Evolutionary conservation across 2,329 filamentous ascomycete genomes (phyloP), one percentile per base, ranked within the genome.

Genomic region (Endoconidiophora polonica): DNA sequence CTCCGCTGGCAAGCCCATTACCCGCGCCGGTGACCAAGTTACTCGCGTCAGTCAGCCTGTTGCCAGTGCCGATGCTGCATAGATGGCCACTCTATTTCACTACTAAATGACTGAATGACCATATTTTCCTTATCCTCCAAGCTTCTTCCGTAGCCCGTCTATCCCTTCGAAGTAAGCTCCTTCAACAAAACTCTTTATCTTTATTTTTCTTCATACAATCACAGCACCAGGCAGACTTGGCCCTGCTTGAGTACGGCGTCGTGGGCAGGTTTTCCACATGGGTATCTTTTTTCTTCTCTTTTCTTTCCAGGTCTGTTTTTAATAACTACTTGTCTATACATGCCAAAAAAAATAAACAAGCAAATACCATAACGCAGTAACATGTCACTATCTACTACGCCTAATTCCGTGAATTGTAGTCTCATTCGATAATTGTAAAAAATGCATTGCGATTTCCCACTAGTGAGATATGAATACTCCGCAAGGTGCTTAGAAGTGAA

Each of bases 11-110:
- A 76, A 86, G 64, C 80, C 83, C 56, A 87, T 95, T 58, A 77
- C 93, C 60, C 82, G 88, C 56, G 87, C 88, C 56, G 87, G 87
- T 49, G 72, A 78, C 59, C 88, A 95, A 68, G 76, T 85, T 53
- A 95, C 88, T 58, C 86, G 86, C 67, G 77, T 93, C 47, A 69
- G 79, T 18, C 79, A 86, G 63, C 86, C 88, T 42, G 77, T 85
- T 50, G 78, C 81, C 55, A 88, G 80, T 58, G 88, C 88, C 53
- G 86, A 86, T 66, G 86, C 87, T 56, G 87, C 87, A 60, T 90
- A 61, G 67, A 54, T 38, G 2, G 6, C 36, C 16, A 23, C 16
- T 26, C n/a, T 20, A 22, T 12, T 48, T 10, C 6, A 3, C 26
- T 29, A 29, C 10, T 33, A 7, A 33, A 33, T 33, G 29, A 33